phyloP scores from a whole-genome alignment of 257 asterid species.

The Solanum lycopersicoides region DNA sequence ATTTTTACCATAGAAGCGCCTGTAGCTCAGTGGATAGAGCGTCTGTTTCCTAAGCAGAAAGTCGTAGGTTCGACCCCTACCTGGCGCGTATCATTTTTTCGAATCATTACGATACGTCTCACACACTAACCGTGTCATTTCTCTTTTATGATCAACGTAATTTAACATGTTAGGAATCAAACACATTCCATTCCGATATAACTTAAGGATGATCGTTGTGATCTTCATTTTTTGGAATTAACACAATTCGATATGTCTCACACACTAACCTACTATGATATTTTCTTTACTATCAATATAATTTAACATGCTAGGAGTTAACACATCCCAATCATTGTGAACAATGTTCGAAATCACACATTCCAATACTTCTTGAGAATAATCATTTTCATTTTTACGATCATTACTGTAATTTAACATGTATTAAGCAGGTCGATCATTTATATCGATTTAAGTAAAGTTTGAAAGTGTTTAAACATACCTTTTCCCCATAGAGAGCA shows the following conservation, averaged over 20 bases:
- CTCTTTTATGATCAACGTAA: not conserved
- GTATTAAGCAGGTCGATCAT: not conserved
- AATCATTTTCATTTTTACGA: not conserved
- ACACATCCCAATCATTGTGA: not conserved
- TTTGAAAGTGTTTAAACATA: not conserved
- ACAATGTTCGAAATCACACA: not conserved
- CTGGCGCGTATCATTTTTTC: slow-evolving; percentile 50
- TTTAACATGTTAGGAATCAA: not conserved
- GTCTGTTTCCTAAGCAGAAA: slow-evolving; percentile 99
- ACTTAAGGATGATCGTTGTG: not conserved
- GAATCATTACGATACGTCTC: not conserved
- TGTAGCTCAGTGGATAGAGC: slow-evolving; percentile 99
- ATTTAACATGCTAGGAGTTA: not conserved
- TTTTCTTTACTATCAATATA: not conserved
- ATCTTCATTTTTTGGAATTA: not conserved
- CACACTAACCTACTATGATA: not conserved
- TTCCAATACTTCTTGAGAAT: not conserved
- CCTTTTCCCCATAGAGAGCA: slow-evolving; percentile 94
- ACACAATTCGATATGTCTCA: not conserved
- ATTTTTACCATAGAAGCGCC: slow-evolving; percentile 14
- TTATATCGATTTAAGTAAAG: not conserved
- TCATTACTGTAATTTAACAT: not conserved
- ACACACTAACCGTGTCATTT: not conserved
- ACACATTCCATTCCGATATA: too few relatives aligned
- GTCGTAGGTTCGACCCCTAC: slow-evolving; percentile 99